A percentile compares a stretch with the other conserved stretches of the same genome.
phyloP scores from a whole-genome alignment of 352 stramenopile genomes.

The Phytopythium litorale region DNA sequence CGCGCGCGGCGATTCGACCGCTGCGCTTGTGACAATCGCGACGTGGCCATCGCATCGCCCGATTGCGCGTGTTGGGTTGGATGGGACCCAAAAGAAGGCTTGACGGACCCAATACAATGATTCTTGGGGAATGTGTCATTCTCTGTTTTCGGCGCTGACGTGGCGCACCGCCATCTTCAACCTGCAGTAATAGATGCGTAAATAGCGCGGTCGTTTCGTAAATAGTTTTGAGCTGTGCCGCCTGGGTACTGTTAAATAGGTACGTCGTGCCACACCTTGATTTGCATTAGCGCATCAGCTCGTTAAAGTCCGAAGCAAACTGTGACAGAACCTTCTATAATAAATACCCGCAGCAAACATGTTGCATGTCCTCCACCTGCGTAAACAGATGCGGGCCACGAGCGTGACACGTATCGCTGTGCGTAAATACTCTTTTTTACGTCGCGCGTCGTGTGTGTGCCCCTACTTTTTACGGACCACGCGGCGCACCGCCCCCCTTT shows the following conservation, averaged over 20 bases:
- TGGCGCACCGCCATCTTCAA: neutral
- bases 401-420: slow-evolving; percentile 15
- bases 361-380: neutral
- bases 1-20: slow-evolving; percentile 2
- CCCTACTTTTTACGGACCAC: slow-evolving; percentile 10
- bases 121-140: neutral
- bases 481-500: neutral
- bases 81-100: neutral
- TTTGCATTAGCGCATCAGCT: neutral
- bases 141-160: neutral
- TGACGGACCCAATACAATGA: neutral
- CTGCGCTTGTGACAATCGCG: slow-evolving; percentile 5
- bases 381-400: neutral
- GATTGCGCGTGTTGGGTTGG: neutral
- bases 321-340: neutral
- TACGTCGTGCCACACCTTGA: neutral
- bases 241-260: neutral
- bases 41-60: slow-evolving; percentile 1
- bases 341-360: neutral
- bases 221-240: neutral
- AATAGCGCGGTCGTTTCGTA: neutral
- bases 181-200: neutral
- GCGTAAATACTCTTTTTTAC: slow-evolving; percentile 15
- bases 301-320: neutral
- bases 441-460: slow-evolving; percentile 1